A percentile compares a stretch with the other conserved stretches of the same genome.
phyloP scores from a whole-genome alignment of 805 yeast genomes.

The Spathaspora arborariae region DNA sequence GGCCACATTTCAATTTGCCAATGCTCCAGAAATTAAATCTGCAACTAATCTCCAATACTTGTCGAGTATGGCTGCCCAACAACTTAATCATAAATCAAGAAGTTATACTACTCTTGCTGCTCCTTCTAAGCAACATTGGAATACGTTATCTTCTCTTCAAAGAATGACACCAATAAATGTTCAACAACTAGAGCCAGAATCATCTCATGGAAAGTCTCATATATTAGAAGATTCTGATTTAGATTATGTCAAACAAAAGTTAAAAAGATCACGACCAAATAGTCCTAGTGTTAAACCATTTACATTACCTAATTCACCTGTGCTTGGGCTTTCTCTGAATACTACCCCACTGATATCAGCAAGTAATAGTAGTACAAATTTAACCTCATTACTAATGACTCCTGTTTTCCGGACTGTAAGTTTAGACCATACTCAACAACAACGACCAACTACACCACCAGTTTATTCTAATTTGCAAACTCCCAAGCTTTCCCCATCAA shows the following conservation, averaged over 20 bases:
- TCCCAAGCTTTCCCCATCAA: constrained; percentile 31
- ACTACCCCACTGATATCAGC: constrained; percentile 42
- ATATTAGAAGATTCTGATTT: constrained; percentile 43
- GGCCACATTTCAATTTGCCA: constrained; percentile 9
- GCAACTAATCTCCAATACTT: constrained; percentile 20
- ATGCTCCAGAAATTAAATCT: constrained; percentile 5
- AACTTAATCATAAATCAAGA: constrained; percentile 7
- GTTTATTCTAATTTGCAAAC: constrained; percentile 11
- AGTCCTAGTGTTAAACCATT: constrained; percentile 38
- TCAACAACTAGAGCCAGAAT: constrained; percentile 12
- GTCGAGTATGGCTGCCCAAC: constrained; percentile 20
- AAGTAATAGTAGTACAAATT: constrained; percentile 37
- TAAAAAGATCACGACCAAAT: constrained; percentile 49
- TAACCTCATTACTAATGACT: constrained; percentile 33
- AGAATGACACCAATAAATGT: constrained; percentile 55
- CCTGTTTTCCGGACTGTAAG: constrained; percentile 12
- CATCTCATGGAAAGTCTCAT: constrained; percentile 8
- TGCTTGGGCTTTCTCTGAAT: constrained; percentile 33
- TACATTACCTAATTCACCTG: constrained; percentile 43
- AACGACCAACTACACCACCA: constrained; percentile 11
- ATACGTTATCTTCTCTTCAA: constrained; percentile 48
- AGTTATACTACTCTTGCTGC: constrained; percentile 14
- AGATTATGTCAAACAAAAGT: constrained; percentile 42
- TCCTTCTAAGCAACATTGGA: constrained; percentile 10
- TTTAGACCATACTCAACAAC: constrained; percentile 11